These are phyloP conservation scores for cucumber (Cucumis sativus) DNA, from an alignment of 306 rosid species.

Conservation along the genomic window Cucumber_9930_V3 NC_026660.2:22940001-22940500, in stretches of 20 bases:
- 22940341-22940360: slow-evolving; percentile 79
- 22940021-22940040: background rate
- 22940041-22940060: background rate
- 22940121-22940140: slow-evolving; percentile 6
- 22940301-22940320: slow-evolving; percentile 27
- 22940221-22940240: slow-evolving; percentile 1
- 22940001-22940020: background rate
- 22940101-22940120: background rate
- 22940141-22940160: background rate
- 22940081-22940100: background rate
- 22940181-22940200: background rate
- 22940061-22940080: background rate
- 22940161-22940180: background rate
- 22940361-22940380: slow-evolving; percentile 42
- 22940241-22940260: slow-evolving; percentile 22
- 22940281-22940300: slow-evolving; percentile 34
- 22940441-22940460: background rate
- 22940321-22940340: slow-evolving; percentile 62
- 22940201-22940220: background rate
- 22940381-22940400: slow-evolving; percentile 36
- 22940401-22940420: background rate
- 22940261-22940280: slow-evolving; percentile 53
- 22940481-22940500: background rate
- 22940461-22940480: background rate
- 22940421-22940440: background rate